Evolutionary conservation across 2,329 filamentous ascomycete species (phyloP), one percentile per base, ranked within the genome.

Genomic region (Pseudogymnoascus sp.): DNA sequence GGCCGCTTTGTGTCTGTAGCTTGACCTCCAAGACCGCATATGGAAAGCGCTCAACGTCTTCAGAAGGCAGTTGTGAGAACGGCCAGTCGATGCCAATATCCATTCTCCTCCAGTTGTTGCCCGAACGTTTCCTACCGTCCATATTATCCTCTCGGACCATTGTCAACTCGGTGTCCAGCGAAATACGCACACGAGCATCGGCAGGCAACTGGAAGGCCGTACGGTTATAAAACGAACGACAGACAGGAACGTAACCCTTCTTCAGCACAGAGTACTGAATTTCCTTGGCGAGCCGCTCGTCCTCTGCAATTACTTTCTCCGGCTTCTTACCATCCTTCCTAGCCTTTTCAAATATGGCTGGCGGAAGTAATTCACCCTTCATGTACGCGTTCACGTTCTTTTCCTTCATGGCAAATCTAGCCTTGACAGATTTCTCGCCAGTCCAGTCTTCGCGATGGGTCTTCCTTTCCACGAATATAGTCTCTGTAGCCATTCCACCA

Each of bases 391-490:
- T 97, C 72, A 99, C 89, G 67, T 97, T 90, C 82, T 99, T 99
- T 79, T 99, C 95, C 79, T 99, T 97, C 67, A 95, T 82, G 7
- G 90, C 84, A 73, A 99, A 99, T 46, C 95, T 89, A 46, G 95
- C 93, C 79, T 99, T 99, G 78, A 99, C 95, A 1, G 93, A 97
- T 78, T 97, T 96, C 75, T 99, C 95, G 64, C 95, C 95, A 0
- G 95, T 99, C 95, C 95, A 99, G 75, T 99, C 95, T 76, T 99
- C 95, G 40, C 95, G 89, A 79, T 99, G 95, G 0, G 95, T 99
- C 78, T 99, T 99, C 66, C 95, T 86, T 80, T 99, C 95, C 23
- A 99, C 89, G 72, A 97, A 99, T 64, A 97, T 96, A 62, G 91
- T 95, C 73, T 97, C 93, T 62, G 82, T 91, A 70, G 95, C 87